These are phyloP conservation scores for Colletotrichum incanum DNA, from an alignment of 2,329 filamentous ascomycete genomes.

Conservation along the genomic window DNA sequence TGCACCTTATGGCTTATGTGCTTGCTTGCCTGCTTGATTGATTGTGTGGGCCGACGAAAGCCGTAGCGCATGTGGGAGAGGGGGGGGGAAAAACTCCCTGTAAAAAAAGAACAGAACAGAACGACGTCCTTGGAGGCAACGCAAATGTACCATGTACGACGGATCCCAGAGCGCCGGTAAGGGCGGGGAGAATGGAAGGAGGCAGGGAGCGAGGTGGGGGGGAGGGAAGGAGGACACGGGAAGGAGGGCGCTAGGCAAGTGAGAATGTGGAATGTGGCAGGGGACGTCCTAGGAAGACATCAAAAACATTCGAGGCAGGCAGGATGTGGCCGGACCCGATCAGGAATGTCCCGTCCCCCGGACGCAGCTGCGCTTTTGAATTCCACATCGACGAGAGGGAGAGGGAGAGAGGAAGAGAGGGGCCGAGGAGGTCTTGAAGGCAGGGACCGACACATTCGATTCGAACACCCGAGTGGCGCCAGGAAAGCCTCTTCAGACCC, in stretches of 20 bases:
- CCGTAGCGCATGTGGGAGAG: background rate
- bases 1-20: background rate
- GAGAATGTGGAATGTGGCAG: background rate
- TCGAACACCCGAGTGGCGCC: background rate
- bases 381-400: background rate
- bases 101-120: background rate
- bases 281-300: background rate
- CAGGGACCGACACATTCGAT: background rate
- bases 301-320: background rate
- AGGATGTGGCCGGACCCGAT: background rate
- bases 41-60: slow-evolving; percentile 34
- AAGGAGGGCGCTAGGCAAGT: background rate
- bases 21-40: background rate
- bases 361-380: background rate
- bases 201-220: background rate
- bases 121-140: background rate
- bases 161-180: slow-evolving; percentile 13
- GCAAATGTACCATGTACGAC: background rate
- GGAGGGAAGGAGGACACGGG: background rate
- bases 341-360: background rate
- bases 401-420: background rate
- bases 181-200: background rate
- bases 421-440: background rate
- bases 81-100: too few relatives aligned
- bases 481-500: slow-evolving; percentile 8